These are phyloP conservation scores for Auricularia sp. DNA, from an alignment of 768 basidiomycete genomes.

Conservation along the genomic window DNA sequence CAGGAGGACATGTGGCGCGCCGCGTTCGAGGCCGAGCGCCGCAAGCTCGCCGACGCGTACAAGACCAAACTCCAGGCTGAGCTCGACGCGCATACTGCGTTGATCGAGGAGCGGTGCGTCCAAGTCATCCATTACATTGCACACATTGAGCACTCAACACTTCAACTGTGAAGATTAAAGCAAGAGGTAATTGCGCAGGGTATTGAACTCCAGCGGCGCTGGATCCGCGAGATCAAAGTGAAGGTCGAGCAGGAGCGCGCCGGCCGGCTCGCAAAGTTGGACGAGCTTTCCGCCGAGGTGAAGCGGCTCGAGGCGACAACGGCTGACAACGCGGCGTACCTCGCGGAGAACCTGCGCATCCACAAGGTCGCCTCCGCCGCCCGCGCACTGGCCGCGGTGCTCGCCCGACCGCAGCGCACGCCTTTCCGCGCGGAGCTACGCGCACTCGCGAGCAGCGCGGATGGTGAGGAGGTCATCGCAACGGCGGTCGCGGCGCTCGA, in stretches of 20 bases:
- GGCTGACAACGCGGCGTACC: constrained; percentile 79
- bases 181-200: constrained; percentile 95
- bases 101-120: constrained; percentile 86
- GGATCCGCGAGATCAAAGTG: constrained; percentile 94
- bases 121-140: no score
- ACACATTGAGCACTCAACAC: no score
- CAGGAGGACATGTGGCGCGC: constrained; percentile 82
- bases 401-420: constrained; percentile 55
- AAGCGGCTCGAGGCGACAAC: constrained; percentile 88
- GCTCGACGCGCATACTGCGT: constrained; percentile 75
- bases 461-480: constrained; percentile 60
- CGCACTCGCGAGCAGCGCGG: constrained; percentile 41
- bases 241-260: constrained; percentile 95
- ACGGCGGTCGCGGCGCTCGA: constrained; percentile 64
- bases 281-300: constrained; percentile 80
- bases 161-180: constrained; percentile 47
- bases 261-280: constrained; percentile 87
- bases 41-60: constrained; percentile 63
- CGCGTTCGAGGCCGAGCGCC: constrained; percentile 69
- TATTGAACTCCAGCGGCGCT: constrained; percentile 91
- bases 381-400: constrained; percentile 62
- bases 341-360: constrained; percentile 87
- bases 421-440: constrained; percentile 89
- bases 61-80: constrained; percentile 80
- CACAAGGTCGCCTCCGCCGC: constrained; percentile 91